phyloP scores from a whole-genome alignment of 768 basidiomycete species.

The Coprinopsis cinerea region DNA sequence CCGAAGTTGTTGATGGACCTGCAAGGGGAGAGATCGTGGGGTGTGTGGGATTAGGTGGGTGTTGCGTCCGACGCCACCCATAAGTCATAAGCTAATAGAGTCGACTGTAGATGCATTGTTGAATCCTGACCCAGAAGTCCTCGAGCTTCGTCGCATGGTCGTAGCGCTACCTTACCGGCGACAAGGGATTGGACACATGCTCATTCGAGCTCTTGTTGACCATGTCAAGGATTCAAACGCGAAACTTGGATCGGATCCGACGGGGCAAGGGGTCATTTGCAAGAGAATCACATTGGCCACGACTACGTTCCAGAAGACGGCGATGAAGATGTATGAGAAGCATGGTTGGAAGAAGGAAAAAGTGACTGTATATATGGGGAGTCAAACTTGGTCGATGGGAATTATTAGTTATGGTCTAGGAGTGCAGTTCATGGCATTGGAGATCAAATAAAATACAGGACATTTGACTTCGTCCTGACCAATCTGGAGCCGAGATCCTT shows the following conservation, averaged over 20 bases:
- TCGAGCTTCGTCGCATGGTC: constrained; percentile 18
- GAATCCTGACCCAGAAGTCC: background rate
- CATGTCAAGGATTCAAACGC: background rate
- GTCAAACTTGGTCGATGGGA: background rate
- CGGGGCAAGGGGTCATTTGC: constrained; percentile 1
- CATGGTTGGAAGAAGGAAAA: constrained; percentile 17
- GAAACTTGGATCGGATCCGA: constrained; percentile 2
- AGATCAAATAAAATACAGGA: too few relatives aligned
- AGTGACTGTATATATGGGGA: background rate
- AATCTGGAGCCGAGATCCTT: too few relatives aligned
- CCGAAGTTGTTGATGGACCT: background rate
- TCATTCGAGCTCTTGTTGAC: constrained; percentile 13
- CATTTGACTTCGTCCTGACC: too few relatives aligned
- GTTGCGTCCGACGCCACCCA: background rate
- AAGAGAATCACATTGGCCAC: constrained; percentile 15
- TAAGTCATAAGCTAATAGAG: background rate
- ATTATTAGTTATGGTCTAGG: background rate
- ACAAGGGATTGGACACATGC: constrained; percentile 13
- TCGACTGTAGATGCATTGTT: background rate
- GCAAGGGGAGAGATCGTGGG: background rate
- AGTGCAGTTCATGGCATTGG: background rate
- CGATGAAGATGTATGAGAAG: constrained; percentile 14
- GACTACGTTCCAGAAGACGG: constrained; percentile 14
- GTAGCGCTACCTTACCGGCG: constrained; percentile 14
- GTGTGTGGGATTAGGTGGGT: background rate